Percentiles rank a stretch among this genome's conserved stretches.
Evolutionary conservation across 2,329 filamentous ascomycete species (phyloP).

Genomic region (Calonectria montana): DNA sequence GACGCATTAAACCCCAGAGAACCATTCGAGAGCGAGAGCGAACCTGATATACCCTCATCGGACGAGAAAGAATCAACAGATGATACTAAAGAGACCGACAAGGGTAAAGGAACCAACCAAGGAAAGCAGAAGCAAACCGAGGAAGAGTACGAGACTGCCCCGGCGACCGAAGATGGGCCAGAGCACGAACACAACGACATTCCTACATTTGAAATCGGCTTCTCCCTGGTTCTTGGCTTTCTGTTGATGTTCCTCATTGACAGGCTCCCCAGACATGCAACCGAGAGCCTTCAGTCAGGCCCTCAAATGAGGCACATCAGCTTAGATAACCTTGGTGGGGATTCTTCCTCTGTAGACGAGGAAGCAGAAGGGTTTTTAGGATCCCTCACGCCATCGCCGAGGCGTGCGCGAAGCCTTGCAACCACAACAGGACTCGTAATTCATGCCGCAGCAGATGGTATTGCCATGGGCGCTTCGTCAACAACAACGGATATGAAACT

Average conservation of each 20-base stretch:
- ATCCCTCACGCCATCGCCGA: slow-evolving; percentile 67
- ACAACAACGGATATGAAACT: slow-evolving; percentile 79
- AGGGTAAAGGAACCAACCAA: slow-evolving; percentile 3
- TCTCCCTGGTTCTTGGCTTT: slow-evolving; percentile 89
- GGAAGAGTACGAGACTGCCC: slow-evolving; percentile 33
- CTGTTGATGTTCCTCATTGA: slow-evolving; percentile 98
- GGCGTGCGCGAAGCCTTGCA: slow-evolving; percentile 74
- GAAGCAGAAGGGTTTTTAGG: slow-evolving; percentile 70
- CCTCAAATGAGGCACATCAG: slow-evolving; percentile 87
- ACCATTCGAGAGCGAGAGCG: slow-evolving; percentile 27
- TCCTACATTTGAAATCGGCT: slow-evolving; percentile 83
- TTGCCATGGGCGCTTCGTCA: slow-evolving; percentile 92
- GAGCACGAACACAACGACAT: slow-evolving; percentile 52
- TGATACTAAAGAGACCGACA: slow-evolving; percentile 14
- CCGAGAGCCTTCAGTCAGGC: slow-evolving; percentile 71
- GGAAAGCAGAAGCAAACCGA: slow-evolving; percentile 26
- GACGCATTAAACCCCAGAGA: slow-evolving; percentile 17
- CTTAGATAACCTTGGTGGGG: slow-evolving; percentile 79
- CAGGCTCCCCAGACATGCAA: slow-evolving; percentile 79
- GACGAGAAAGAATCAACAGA: slow-evolving; percentile 20
- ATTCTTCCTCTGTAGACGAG: slow-evolving; percentile 62
- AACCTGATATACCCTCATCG: slow-evolving; percentile 25
- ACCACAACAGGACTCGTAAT: slow-evolving; percentile 96
- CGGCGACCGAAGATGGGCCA: slow-evolving; percentile 50
- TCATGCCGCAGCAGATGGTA: slow-evolving; percentile 93